Base-by-base conservation (phyloP, 139 green algal genomes). In the Chlamydomonas sp. region DNA sequence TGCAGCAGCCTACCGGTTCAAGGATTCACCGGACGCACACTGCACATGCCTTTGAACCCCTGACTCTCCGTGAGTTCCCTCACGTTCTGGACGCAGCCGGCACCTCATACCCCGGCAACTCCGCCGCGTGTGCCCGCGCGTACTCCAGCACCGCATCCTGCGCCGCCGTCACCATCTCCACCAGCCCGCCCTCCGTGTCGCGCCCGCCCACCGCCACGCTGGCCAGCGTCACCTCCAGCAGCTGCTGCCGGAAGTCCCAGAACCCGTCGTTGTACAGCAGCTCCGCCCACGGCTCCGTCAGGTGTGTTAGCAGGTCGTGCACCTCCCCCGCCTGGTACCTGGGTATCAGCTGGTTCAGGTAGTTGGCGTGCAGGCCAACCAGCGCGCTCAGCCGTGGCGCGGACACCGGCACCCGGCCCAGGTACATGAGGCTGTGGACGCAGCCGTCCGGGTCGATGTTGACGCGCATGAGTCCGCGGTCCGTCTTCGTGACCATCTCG, bases 181-280 rank as follows among this genome's bases (percentile, higher is more conserved):
- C 75, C 75, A 88, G 66, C 57, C 84, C 84, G 75, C 84, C 75
- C 12, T 77, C 63, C 58, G 5, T 62, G 18, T 80, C 73, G 69
- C n/a, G 10, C 58, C 84, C 64, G 78, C 63, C 5, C 75, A 49
- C 60, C 17, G 75, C 63, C 64, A 83, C 31, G 6, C 49, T 17
- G 57, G 84, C 75, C 63, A 88, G 75, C 57, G 31, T 57, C 75
- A 83, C 49, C 64, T 86, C 63, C n/a, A 88, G 31, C 49, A 88
- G 17, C 69, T 74, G 63, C 80, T 88, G 73, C 16, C 92, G 87
- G 66, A 95, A 77, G 20, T 61, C 77, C 20, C 71, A 16, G 63
- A 95, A 94, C 1, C 71, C 16, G 64, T 95, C 93, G n/a, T 94
- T 91, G 74, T 90, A 90, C 63, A 95, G 87, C 73, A 92, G n/a